Base-by-base conservation (phyloP, 2,329 filamentous ascomycete genomes). In the Alternaria angustiovoidea region DNA sequence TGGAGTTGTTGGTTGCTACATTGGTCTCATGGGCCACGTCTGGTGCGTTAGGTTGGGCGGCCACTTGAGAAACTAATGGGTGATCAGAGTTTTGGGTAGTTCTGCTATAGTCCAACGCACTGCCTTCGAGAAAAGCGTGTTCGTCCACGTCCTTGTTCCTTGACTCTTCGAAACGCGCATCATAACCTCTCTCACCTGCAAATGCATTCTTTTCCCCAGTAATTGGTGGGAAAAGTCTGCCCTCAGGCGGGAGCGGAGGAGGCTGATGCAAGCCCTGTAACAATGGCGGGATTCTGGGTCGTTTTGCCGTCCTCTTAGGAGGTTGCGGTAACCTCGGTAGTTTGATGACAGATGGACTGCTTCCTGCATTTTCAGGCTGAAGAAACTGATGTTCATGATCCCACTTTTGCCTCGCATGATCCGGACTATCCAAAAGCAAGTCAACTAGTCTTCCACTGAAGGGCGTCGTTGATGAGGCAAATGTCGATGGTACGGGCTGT, bases 241-340 rank as follows among this genome's bases (percentile, higher is more conserved):
- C 86, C 72, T 88, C 85, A 4, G 75, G 72, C 14, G 73, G 73
- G 4, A 75, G 59, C 8, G 87, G 87, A 14, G 87, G 87, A 3
- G 87, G 87, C 63, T 89, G 86, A 74, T 89, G 87, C 43, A 89
- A 75, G 7, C 87, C 87, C 68, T 87, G 87, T 11, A 89, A 75
- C 16, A 83, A 75, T 7, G 82, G 82, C 12, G 82, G 82, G 49
- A 84, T 80, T 24, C 79, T 74, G 14, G 76, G 76, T 39, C 79
- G 64, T 62, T 71, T 74, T 20, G 69, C 54, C 20, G 65, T 67
- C 51, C 74, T 77, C 59, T 73, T 75, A 28, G 68, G 71, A 32
- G 62, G 70, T 51, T 73, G 72, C 30, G 70, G 79, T 20, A 79
- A 75, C 61, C 80, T 80, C 3, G 82, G 82, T 26, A 80, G 64